These are phyloP conservation scores for Cytospora piceicola DNA, from an alignment of 2,329 filamentous ascomycete species.

Conservation along the genomic window DNA sequence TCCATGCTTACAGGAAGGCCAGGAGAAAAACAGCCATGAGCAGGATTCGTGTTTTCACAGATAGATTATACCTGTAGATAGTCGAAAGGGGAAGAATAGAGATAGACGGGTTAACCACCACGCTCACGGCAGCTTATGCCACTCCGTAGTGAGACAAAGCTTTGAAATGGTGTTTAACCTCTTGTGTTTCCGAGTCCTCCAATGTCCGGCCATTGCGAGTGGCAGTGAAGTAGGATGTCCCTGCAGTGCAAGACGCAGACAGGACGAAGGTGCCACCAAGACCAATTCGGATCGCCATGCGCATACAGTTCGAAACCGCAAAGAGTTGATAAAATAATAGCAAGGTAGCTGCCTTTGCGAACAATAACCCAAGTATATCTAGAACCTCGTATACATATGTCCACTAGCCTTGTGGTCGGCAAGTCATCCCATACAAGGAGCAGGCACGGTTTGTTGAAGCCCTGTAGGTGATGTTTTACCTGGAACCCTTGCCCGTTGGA, in stretches of 20 bases:
- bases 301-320: slow-evolving; percentile 4
- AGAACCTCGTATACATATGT: neutral
- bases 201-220: slow-evolving; percentile 2
- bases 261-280: neutral
- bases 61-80: neutral
- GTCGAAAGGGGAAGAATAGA: slow-evolving; percentile 1
- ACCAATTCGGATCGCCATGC: neutral
- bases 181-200: neutral
- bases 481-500: neutral
- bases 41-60: slow-evolving; percentile 1
- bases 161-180: neutral
- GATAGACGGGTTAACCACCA: slow-evolving; percentile 6
- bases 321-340: slow-evolving; percentile 6
- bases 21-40: slow-evolving; percentile 4
- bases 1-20: neutral
- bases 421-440: neutral
- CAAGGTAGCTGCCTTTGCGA: slow-evolving; percentile 1
- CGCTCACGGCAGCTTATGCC: neutral
- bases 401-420: neutral
- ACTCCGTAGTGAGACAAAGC: neutral
- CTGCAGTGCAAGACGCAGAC: neutral
- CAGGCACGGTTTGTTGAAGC: neutral
- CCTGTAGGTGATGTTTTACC: neutral
- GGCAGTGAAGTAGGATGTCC: neutral
- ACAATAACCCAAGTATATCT: neutral